These are phyloP conservation scores for Stylosanthes scabra DNA, from an alignment of 331 rosid genomes.

Conservation along the genomic window DNA sequence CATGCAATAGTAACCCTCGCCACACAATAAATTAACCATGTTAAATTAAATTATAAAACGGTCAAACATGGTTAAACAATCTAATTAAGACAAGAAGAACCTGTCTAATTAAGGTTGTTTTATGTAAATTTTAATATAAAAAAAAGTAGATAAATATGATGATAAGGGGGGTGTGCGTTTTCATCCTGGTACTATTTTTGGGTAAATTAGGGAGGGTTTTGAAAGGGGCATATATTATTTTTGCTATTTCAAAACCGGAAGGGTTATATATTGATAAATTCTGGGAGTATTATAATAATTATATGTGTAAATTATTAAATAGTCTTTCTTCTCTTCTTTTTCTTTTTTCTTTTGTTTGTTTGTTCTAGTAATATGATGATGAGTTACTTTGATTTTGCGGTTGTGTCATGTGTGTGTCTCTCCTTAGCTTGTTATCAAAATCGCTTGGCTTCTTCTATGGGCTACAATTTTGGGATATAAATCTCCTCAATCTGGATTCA, in stretches of 20 bases:
- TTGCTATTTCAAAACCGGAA: conserved; percentile 48
- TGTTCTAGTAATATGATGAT: background rate
- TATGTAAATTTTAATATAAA: conserved; percentile 53
- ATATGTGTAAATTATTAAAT: conserved; percentile 32
- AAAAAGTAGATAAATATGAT: conserved; percentile 45
- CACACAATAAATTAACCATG: conserved; percentile 39
- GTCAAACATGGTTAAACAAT: conserved; percentile 35
- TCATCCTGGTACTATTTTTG: conserved; percentile 39
- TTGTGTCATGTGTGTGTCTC: background rate
- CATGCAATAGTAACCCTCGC: conserved; percentile 54
- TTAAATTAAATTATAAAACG: conserved; percentile 45
- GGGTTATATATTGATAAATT: conserved; percentile 28
- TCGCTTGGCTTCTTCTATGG: background rate
- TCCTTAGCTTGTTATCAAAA: conserved; percentile 4
- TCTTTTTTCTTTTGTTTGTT: no score
- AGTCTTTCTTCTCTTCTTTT: background rate
- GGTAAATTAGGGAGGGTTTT: conserved; percentile 51
- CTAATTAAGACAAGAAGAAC: conserved; percentile 20
- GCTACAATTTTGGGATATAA: conserved; percentile 11
- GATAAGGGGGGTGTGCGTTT: conserved; percentile 35
- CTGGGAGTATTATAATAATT: conserved; percentile 9
- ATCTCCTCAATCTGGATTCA: conserved; percentile 6
- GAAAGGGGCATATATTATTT: conserved; percentile 40
- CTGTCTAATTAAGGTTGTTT: conserved; percentile 24
- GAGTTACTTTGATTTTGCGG: background rate